Evolutionary conservation across 768 basidiomycete species (phyloP).

Genomic region (Calocera viscosa): DNA sequence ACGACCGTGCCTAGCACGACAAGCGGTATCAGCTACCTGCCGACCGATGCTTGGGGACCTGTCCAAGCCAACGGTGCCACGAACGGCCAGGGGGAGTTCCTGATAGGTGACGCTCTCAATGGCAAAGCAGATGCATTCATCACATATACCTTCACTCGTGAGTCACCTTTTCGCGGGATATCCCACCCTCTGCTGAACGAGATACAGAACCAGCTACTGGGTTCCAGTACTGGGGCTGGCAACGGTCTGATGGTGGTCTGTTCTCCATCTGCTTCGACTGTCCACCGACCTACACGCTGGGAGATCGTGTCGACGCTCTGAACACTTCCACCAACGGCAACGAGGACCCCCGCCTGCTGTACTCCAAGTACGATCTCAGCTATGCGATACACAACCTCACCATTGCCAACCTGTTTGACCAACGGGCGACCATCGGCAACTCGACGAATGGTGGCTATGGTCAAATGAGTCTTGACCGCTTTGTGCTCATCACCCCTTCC

Average conservation of each 20-base stretch:
- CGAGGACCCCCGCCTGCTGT: constrained; percentile 1
- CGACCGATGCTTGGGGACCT: background rate
- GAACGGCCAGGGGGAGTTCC: background rate
- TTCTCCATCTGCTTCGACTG: constrained; percentile 8
- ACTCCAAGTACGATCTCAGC: background rate
- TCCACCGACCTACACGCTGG: background rate
- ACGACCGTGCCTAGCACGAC: background rate
- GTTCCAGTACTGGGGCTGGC: constrained; percentile 8
- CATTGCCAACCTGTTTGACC: constrained; percentile 6
- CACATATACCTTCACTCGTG: background rate
- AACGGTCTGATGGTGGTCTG: constrained; percentile 8
- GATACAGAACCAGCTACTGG: background rate
- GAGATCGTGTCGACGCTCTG: background rate
- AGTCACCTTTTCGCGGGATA: background rate
- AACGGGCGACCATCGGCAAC: background rate
- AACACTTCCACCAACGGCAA: background rate
- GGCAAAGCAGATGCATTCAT: background rate
- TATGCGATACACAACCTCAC: background rate
- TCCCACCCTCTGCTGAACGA: background rate
- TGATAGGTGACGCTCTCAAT: background rate
- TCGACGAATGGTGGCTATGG: background rate
- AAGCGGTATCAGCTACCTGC: background rate
- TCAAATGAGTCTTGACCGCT: background rate
- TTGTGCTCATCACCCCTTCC: background rate
- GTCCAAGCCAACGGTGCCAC: background rate